These are phyloP conservation scores for Polytrichum commune DNA, from an alignment of 225 moss, liverwort and hornwort species.

Conservation along the genomic window DNA sequence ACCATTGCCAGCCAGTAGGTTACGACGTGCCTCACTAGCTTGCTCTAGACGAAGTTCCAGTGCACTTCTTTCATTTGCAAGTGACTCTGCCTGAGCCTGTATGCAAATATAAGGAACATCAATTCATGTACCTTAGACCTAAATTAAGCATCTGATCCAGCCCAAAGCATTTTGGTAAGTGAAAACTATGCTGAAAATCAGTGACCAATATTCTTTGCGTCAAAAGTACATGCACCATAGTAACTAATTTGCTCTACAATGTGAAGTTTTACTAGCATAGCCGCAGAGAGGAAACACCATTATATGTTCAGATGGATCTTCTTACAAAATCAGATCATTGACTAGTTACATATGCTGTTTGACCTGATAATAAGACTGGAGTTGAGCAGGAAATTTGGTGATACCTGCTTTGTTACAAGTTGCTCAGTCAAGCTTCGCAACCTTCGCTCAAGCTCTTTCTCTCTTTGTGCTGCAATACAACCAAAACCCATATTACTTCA, in stretches of 20 bases:
- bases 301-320: too few relatives aligned
- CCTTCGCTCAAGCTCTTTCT: conserved; percentile 83
- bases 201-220: not conserved
- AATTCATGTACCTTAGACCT: too few relatives aligned
- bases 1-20: conserved; percentile 49
- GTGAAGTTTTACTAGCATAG: too few relatives aligned
- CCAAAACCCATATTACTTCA: not conserved
- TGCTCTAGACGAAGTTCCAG: conserved; percentile 70
- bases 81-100: conserved; percentile 84
- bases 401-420: conserved; percentile 77
- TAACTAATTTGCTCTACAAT: too few relatives aligned
- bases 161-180: not conserved
- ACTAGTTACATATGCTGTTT: too few relatives aligned
- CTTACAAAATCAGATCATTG: too few relatives aligned
- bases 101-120: not conserved
- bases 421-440: conserved; percentile 77
- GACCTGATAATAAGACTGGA: too few relatives aligned
- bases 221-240: too few relatives aligned
- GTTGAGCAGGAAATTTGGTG: too few relatives aligned
- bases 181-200: not conserved
- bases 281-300: too few relatives aligned
- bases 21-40: conserved; percentile 60
- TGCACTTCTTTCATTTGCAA: conserved; percentile 76
- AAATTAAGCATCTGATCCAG: not conserved
- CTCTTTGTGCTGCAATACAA: conserved; percentile 69